Percentiles rank a stretch among this genome's conserved stretches.
Conservation (phyloP, 2,329 filamentous ascomycete species). For the Aaosphaeria pasadenensis region DNA sequence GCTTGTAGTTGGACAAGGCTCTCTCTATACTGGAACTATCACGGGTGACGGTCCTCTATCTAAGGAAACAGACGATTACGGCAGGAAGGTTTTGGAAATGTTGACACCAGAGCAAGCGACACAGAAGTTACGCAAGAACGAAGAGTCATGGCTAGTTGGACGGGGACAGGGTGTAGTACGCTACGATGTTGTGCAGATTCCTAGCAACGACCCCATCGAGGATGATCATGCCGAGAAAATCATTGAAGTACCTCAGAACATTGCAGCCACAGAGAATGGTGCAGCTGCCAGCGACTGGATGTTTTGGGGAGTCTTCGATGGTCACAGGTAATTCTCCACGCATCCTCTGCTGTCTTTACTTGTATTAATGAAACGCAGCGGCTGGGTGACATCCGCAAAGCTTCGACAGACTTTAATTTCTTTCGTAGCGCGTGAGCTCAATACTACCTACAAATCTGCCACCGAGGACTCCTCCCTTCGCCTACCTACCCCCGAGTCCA, state of each 20-base stretch:
- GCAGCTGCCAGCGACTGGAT: conserved; percentile 82
- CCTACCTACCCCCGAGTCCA: conserved; percentile 72
- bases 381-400: conserved; percentile 97
- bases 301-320: conserved; percentile 99
- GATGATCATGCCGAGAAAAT: conserved; percentile 99
- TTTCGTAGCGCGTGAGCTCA: conserved; percentile 89
- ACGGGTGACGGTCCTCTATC: conserved; percentile 82
- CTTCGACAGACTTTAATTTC: conserved; percentile 87
- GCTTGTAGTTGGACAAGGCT: conserved; percentile 83
- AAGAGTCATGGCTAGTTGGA: conserved; percentile 88
- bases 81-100: conserved; percentile 90
- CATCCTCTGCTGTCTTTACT: conserved; percentile 4
- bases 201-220: conserved; percentile 96
- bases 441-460: conserved; percentile 81
- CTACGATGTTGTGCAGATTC: conserved; percentile 91
- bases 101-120: conserved; percentile 92
- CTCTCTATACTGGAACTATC: conserved; percentile 84
- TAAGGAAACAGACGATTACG: conserved; percentile 82
- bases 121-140: conserved; percentile 79
- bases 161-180: conserved; percentile 87
- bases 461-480: conserved; percentile 54
- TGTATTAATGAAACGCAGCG: conserved; percentile 49
- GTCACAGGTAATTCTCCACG: conserved; percentile 66
- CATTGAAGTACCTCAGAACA: conserved; percentile 73
- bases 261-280: conserved; percentile 54